phyloP scores from a whole-genome alignment of 1,139 yeast genomes.

The Pichia norvegensis region DNA sequence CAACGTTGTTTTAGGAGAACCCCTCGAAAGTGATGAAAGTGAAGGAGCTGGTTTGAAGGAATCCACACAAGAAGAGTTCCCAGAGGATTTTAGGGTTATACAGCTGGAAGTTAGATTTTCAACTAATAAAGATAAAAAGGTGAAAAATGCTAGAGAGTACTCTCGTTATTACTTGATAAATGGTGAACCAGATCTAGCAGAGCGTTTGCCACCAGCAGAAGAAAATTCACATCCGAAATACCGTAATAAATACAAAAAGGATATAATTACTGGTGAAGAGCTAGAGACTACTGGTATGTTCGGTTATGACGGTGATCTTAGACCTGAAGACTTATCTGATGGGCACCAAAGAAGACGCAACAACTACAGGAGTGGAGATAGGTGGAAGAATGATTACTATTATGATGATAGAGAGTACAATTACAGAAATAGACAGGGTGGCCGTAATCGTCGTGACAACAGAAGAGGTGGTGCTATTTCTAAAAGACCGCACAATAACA shows the following conservation, averaged over 20 bases:
- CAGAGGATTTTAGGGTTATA: constrained; percentile 7
- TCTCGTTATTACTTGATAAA: constrained; percentile 64
- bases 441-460: background rate
- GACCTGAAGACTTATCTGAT: constrained; percentile 3
- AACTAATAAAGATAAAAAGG: constrained; percentile 48
- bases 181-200: constrained; percentile 55
- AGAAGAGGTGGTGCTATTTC: background rate
- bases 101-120: constrained; percentile 38
- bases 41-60: background rate
- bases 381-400: background rate
- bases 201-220: constrained; percentile 17
- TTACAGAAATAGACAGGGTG: constrained; percentile 7
- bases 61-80: background rate
- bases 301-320: constrained; percentile 13
- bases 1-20: background rate
- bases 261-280: constrained; percentile 22
- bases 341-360: background rate
- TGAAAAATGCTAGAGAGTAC: constrained; percentile 48
- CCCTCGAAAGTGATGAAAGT: background rate
- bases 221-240: constrained; percentile 1
- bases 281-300: constrained; percentile 13
- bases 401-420: background rate
- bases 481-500: background rate
- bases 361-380: background rate
- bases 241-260: constrained; percentile 9